Conservation (phyloP, 2,329 filamentous ascomycete genomes). For the Ceratocystis huliohia region DNA sequence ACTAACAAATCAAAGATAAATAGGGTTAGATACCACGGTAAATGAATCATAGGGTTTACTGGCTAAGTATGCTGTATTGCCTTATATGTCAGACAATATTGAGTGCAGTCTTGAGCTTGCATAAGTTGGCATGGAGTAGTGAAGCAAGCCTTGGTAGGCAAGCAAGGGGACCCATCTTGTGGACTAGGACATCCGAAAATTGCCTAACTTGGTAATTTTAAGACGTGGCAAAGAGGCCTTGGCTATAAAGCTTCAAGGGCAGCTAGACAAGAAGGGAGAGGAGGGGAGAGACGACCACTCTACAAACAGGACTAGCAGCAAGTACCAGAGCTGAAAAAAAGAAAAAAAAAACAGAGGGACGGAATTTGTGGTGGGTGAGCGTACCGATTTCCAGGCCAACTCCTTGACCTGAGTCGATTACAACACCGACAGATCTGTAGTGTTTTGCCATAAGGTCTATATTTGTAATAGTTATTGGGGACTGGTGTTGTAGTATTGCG, state of each 20-base stretch:
- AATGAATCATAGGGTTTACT: not conserved
- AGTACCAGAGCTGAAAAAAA: not conserved
- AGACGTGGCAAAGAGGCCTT: not conserved
- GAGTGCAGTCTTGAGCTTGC: not conserved
- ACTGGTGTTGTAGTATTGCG: not conserved
- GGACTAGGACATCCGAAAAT: not conserved
- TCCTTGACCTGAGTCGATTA: not conserved
- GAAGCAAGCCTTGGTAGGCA: not conserved
- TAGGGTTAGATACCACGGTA: not conserved
- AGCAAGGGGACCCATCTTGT: not conserved
- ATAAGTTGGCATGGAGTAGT: not conserved
- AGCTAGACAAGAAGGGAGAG: not conserved
- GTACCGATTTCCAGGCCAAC: slow-evolving; percentile 12
- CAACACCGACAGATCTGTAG: slow-evolving; percentile 11
- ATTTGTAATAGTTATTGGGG: not conserved
- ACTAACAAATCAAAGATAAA: not conserved
- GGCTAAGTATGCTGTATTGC: not conserved
- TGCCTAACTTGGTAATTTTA: slow-evolving; percentile 1
- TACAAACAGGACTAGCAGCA: not conserved
- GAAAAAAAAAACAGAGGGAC: not conserved
- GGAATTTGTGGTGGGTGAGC: not conserved
- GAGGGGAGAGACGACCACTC: not conserved
- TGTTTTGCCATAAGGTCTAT: not conserved
- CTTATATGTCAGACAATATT: not conserved
- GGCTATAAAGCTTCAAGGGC: not conserved